Conservation (phyloP, 208 protist genomes). For the Crithidia mellificae region DNA sequence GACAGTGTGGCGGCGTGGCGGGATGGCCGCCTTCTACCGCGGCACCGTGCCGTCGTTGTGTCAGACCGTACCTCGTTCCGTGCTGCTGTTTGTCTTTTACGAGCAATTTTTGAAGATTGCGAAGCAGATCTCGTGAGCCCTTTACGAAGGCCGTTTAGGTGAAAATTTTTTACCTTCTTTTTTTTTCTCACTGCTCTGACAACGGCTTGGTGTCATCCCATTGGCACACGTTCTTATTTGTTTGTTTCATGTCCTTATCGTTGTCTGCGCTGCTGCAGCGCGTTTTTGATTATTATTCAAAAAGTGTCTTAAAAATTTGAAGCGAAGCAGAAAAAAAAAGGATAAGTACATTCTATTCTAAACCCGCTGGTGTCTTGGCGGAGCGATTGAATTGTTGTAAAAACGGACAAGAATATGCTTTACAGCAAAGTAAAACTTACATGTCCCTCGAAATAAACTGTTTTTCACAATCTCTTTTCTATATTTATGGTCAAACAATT, state of each 20-base stretch:
- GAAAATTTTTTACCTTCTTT: too few relatives aligned
- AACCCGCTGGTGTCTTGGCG: too few relatives aligned
- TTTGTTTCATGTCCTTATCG: conserved; percentile 5
- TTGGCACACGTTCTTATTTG: neutral
- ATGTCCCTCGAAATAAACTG: too few relatives aligned
- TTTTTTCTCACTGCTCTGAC: too few relatives aligned
- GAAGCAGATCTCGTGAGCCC: neutral
- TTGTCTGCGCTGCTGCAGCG: neutral
- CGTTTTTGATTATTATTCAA: neutral
- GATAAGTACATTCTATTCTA: neutral
- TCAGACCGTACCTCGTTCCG: conserved; percentile 75
- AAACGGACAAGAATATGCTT: too few relatives aligned
- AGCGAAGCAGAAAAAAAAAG: neutral
- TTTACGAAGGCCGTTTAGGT: neutral
- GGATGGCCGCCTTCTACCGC: conserved; percentile 66
- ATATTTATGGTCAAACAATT: too few relatives aligned
- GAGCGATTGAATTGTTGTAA: too few relatives aligned
- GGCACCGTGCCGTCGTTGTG: conserved; percentile 63
- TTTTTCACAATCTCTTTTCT: too few relatives aligned
- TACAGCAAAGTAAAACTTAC: too few relatives aligned
- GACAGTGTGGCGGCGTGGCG: conserved; percentile 45
- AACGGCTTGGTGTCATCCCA: too few relatives aligned
- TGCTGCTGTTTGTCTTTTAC: conserved; percentile 79
- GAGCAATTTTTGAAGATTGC: conserved; percentile 66
- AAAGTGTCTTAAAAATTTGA: neutral